A percentile compares a stretch with the other conserved stretches of the same genome.
Conservation (phyloP, 495 filamentous ascomycete species). For the Talaromyces nanjingensis region DNA sequence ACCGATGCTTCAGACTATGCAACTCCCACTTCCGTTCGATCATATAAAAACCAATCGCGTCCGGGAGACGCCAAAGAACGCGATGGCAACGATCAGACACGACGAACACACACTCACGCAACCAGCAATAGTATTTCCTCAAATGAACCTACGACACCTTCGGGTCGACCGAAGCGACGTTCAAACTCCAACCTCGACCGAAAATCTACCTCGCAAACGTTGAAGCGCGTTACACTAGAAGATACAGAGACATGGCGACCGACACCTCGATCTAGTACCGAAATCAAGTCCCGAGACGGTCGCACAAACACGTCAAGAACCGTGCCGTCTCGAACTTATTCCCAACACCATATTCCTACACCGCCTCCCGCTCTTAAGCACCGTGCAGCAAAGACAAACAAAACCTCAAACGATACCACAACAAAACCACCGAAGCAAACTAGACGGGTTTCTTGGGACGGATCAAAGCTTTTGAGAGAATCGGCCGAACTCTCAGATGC, state of each 20-base stretch:
- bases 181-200: slow-evolving; percentile 30
- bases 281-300: slow-evolving; percentile 22
- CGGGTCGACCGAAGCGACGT: neutral
- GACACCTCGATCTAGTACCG: slow-evolving; percentile 23
- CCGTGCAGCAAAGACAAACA: slow-evolving; percentile 32
- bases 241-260: slow-evolving; percentile 34
- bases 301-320: neutral
- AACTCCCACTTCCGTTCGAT: slow-evolving; percentile 12
- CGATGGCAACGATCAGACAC: slow-evolving; percentile 9
- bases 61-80: neutral
- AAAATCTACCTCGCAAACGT: slow-evolving; percentile 30
- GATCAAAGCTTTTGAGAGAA: slow-evolving; percentile 31
- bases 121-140: slow-evolving; percentile 3
- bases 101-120: slow-evolving; percentile 7
- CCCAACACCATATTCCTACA: slow-evolving; percentile 15
- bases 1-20: slow-evolving; percentile 15
- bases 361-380: slow-evolving; percentile 39
- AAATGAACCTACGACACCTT: neutral
- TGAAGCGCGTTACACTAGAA: slow-evolving; percentile 34
- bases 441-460: slow-evolving; percentile 40
- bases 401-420: slow-evolving; percentile 15
- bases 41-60: slow-evolving; percentile 9
- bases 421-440: slow-evolving; percentile 26
- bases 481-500: slow-evolving; percentile 5
- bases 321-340: neutral